Evolutionary conservation across 805 yeast species (phyloP).

Genomic region (Yamadazyma nakazawae): DNA sequence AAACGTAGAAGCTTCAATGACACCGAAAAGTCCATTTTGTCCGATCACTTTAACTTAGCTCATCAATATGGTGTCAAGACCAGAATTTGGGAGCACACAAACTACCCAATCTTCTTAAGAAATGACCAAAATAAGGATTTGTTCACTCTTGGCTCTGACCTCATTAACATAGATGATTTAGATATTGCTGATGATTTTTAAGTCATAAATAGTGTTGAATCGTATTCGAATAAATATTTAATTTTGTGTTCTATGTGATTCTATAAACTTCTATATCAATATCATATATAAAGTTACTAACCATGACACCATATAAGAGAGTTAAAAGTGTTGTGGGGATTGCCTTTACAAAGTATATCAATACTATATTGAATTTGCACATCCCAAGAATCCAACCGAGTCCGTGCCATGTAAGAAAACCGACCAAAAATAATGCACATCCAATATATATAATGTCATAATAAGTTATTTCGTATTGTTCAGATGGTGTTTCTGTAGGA

Average conservation of each 20-base stretch:
- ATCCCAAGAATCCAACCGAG: not conserved
- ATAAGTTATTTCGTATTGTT: not conserved
- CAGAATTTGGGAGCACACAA: conserved; percentile 69
- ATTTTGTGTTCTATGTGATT: not conserved
- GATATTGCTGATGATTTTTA: conserved; percentile 4
- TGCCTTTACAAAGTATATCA: not conserved
- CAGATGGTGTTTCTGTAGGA: not conserved
- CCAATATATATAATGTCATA: not conserved
- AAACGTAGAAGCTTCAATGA: conserved; percentile 22
- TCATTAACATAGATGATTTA: conserved; percentile 63
- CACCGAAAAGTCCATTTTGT: conserved; percentile 28
- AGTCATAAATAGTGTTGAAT: too few relatives aligned
- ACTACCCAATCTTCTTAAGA: conserved; percentile 54
- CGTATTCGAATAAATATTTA: too few relatives aligned
- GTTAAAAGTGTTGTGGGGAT: not conserved
- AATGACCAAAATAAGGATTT: conserved; percentile 49
- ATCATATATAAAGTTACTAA: not conserved
- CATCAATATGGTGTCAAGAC: conserved; percentile 51
- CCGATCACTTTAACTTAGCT: conserved; percentile 34
- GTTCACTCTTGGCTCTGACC: conserved; percentile 47
- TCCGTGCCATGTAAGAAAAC: not conserved
- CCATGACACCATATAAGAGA: not conserved
- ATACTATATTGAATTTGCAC: not conserved
- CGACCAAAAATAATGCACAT: not conserved
- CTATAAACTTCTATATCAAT: not conserved